phyloP scores from a whole-genome alignment of 192 early-diverging fungal species.

The Coemansia sp. region DNA sequence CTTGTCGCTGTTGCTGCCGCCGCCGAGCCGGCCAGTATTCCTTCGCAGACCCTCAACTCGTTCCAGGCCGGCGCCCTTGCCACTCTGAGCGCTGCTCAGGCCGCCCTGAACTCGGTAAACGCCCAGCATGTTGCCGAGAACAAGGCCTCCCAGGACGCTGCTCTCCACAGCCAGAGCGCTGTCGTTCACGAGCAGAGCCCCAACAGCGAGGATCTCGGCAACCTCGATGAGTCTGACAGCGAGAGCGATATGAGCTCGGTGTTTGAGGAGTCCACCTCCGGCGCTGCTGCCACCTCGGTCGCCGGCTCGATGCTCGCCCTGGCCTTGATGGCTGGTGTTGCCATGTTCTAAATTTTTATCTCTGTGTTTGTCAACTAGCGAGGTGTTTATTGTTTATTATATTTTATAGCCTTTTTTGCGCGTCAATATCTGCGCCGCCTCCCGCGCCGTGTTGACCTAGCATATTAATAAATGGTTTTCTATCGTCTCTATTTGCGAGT shows the following conservation, averaged over 20 bases:
- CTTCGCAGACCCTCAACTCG: slow-evolving; percentile 42
- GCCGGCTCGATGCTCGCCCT: slow-evolving; percentile 38
- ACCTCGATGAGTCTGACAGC: slow-evolving; percentile 17
- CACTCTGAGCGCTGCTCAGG: slow-evolving; percentile 46
- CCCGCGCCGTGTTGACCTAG: too few species aligned
- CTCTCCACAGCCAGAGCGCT: slow-evolving; percentile 35
- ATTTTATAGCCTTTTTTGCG: too few species aligned
- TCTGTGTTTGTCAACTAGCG: too few species aligned
- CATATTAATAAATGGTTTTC: too few species aligned
- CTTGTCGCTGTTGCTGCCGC: slow-evolving; percentile 14
- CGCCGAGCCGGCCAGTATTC: slow-evolving; percentile 8
- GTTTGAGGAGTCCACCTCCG: slow-evolving; percentile 8
- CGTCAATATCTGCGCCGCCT: too few species aligned
- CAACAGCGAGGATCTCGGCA: slow-evolving; percentile 20
- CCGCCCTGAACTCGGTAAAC: slow-evolving; percentile 29
- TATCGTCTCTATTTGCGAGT: too few species aligned
- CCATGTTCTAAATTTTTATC: slow-evolving; percentile 32
- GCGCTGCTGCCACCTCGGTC: slow-evolving; percentile 18
- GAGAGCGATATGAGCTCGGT: slow-evolving; percentile 11
- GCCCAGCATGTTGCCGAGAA: slow-evolving; percentile 36
- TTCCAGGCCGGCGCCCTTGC: slow-evolving; percentile 35
- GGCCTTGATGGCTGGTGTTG: slow-evolving; percentile 28
- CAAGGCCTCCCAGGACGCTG: slow-evolving; percentile 40
- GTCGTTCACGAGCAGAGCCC: slow-evolving; percentile 7
- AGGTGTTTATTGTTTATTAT: slow-evolving; percentile 10